phyloP scores from a whole-genome alignment of 768 basidiomycete genomes.

The Mycena floridula region DNA sequence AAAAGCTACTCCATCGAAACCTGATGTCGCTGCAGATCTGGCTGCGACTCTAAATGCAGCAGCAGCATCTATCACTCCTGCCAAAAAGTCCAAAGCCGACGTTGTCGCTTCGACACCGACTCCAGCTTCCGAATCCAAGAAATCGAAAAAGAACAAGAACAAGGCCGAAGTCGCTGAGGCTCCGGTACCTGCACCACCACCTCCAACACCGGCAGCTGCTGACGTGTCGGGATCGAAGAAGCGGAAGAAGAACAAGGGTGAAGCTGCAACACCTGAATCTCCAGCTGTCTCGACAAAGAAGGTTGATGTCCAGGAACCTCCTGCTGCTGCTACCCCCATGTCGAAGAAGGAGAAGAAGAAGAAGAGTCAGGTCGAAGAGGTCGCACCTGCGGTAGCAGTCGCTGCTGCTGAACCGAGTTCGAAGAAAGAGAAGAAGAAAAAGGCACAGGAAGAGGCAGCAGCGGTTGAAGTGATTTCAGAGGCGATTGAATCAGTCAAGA shows the following conservation, averaged over 20 bases:
- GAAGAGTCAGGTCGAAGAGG: neutral
- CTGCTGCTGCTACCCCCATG: conserved; percentile 4
- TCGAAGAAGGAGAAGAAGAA: conserved; percentile 2
- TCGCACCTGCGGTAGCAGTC: neutral
- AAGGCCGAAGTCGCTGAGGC: conserved; percentile 10
- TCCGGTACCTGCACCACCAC: conserved; percentile 3
- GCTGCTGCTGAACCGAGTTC: conserved; percentile 6
- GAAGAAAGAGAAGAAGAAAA: conserved; percentile 15
- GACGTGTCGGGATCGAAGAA: conserved; percentile 5
- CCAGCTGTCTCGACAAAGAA: neutral
- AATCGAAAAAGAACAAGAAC: conserved; percentile 8
- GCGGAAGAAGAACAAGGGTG: conserved; percentile 8
- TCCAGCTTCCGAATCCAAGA: conserved; percentile 2
- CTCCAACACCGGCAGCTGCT: neutral
- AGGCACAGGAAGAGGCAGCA: conserved; percentile 7
- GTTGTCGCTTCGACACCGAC: neutral
- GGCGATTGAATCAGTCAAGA: conserved; percentile 2
- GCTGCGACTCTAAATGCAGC: neutral
- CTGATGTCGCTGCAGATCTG: neutral
- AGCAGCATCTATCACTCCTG: neutral
- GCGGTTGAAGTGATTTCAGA: too few relatives aligned
- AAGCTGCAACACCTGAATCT: conserved; percentile 1
- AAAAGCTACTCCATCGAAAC: neutral
- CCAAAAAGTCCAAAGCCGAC: neutral
- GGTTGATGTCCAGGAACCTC: conserved; percentile 1